Evolutionary conservation across 805 yeast species (phyloP).

Genomic region (Candida berthetii): DNA sequence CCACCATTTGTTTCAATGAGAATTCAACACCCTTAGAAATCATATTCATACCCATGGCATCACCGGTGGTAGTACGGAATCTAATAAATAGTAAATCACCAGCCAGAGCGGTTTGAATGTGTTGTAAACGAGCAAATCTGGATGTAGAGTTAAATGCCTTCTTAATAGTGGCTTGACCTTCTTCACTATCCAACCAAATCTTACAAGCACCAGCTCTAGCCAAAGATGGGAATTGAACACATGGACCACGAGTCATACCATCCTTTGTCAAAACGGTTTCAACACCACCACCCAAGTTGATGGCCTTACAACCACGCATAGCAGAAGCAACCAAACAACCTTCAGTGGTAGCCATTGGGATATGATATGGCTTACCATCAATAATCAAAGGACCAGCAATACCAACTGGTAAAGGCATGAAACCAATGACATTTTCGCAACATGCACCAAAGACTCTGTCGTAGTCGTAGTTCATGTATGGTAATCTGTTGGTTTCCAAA

Average conservation of each 20-base stretch:
- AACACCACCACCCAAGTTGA: conserved; percentile 96
- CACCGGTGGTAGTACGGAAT: conserved; percentile 98
- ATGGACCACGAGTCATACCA: conserved; percentile 99
- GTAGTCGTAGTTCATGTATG: conserved; percentile 81
- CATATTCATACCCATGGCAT: conserved; percentile 99
- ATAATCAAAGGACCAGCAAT: conserved; percentile 94
- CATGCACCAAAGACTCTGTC: conserved; percentile 98
- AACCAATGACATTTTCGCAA: conserved; percentile 98
- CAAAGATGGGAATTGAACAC: conserved; percentile 82
- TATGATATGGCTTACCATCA: conserved; percentile 82
- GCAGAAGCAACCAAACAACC: conserved; percentile 98
- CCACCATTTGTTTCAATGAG: conserved; percentile 77
- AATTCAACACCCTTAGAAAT: conserved; percentile 96
- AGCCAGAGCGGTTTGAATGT: conserved; percentile 88
- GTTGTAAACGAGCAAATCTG: conserved; percentile 91
- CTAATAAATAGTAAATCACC: conserved; percentile 86
- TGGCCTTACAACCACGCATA: conserved; percentile 98
- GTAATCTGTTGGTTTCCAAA: conserved; percentile 64
- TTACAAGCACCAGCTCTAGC: conserved; percentile 91
- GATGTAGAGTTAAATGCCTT: conserved; percentile 95
- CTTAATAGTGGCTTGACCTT: conserved; percentile 77
- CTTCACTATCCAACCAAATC: conserved; percentile 92
- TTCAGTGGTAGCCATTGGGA: conserved; percentile 99
- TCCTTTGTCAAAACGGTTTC: conserved; percentile 87
- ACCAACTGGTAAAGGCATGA: conserved; percentile 94